Base-by-base conservation (phyloP, 1,139 yeast genomes). In the Sugiyamaella pinicola region DNA sequence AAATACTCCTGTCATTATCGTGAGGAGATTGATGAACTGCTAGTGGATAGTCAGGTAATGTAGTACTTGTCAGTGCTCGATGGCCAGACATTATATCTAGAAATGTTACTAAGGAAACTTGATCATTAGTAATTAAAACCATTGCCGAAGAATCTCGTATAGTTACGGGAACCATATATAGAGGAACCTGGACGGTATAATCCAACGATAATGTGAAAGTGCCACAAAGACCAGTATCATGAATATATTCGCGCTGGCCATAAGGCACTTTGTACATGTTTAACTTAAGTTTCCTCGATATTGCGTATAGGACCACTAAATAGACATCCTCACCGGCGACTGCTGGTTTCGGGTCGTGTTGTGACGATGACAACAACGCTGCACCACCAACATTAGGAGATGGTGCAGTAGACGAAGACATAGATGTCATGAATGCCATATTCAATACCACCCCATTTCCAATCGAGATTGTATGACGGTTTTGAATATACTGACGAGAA, bases 1-100 rank as follows among this genome's bases (percentile, higher is more conserved):
- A 57, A 5, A 46, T 26, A 21, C 56, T 59, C 13, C 33, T 50
- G 13, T 33, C 35, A 17, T 33, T 18, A 24, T 49, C 21, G n/a
- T 24, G 18, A 8, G 55, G 54, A 17, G 55, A 59, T 31, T 47
- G 42, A 38, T 52, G 57, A 15, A 43, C 49, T 3, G 56, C 45
- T n/a, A 42, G 40, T 3, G 53, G 53, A 15, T 34, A 41, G 15
- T 34, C 49, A 13, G 52, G 49, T 7, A 55, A 21, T 4, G 5
- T 13, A 31, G 49, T 47, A 7, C 49, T 18, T 2, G 39, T 49
- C n/a, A 50, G 31, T 4, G 43, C 46, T 18, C 47, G 47, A 40
- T 58, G 49, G 5, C 64, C 64, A 24, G 63, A 59, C 47, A 62
- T 38, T 8, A 59, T 51, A 41, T 62, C 64, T 7, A 54, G 52